Percentiles rank a stretch among this genome's conserved stretches.
These are phyloP conservation scores for Trichoderma polysporum DNA, from an alignment of 2,329 filamentous ascomycete species.

Conservation along the genomic window DNA sequence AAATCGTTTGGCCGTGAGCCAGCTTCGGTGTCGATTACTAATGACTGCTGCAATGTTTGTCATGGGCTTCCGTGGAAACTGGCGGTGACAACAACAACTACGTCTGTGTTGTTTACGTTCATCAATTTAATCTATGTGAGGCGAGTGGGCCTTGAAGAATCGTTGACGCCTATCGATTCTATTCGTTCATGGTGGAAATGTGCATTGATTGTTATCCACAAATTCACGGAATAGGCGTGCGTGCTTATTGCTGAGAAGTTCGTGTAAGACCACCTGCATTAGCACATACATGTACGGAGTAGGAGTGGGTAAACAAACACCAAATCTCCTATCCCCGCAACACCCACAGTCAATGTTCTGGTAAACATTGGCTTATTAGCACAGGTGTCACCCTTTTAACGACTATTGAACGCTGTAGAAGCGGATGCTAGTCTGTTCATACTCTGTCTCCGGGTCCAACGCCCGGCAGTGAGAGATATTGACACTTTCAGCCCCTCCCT, in stretches of 20 bases:
- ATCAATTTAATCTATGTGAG: constrained; percentile 1
- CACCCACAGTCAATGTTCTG: background rate
- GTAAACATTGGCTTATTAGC: background rate
- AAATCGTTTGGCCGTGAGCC: background rate
- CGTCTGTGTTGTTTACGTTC: background rate
- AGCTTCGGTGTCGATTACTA: background rate
- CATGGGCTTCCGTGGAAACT: background rate
- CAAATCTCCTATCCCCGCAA: constrained; percentile 1
- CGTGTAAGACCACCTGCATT: constrained; percentile 15
- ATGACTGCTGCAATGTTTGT: background rate
- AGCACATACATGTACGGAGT: background rate
- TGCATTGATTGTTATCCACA: constrained; percentile 5
- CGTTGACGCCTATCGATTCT: background rate
- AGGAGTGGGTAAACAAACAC: constrained; percentile 18
- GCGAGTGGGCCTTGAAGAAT: constrained; percentile 2
- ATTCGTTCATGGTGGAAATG: background rate
- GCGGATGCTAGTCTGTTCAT: background rate
- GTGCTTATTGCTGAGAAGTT: background rate
- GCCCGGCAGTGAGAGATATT: background rate
- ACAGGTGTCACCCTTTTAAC: background rate
- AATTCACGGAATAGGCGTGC: background rate
- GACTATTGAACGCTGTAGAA: background rate
- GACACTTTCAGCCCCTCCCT: background rate
- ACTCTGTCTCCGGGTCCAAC: no score
- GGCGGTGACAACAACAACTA: background rate